These are phyloP conservation scores for Leucoagaricus sp. DNA, from an alignment of 1,284 basidiomycete genomes.

Conservation along the genomic window DNA sequence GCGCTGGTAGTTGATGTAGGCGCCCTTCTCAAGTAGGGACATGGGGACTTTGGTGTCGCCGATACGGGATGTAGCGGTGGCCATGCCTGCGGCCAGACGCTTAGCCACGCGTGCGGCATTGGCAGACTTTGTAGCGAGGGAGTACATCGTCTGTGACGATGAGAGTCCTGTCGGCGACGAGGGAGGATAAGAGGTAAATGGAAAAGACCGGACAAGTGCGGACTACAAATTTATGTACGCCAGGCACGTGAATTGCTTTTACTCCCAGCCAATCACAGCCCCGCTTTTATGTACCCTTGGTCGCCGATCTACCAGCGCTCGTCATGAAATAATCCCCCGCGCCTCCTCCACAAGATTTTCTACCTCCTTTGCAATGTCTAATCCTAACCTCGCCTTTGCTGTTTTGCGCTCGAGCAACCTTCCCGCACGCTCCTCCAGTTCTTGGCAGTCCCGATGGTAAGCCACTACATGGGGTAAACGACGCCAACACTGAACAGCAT, in stretches of 20 bases:
- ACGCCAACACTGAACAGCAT: not conserved
- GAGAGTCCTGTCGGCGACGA: constrained; percentile 21
- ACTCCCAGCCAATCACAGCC: constrained; percentile 34
- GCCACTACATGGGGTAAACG: too few relatives aligned
- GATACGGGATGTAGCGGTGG: constrained; percentile 78
- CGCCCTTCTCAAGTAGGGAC: constrained; percentile 85
- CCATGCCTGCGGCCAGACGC: constrained; percentile 72
- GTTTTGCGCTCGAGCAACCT: constrained; percentile 29
- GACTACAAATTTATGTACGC: constrained; percentile 39
- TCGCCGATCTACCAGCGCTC: constrained; percentile 24
- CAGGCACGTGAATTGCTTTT: constrained; percentile 38
- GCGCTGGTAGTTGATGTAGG: constrained; percentile 96
- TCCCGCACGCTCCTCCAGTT: constrained; percentile 15
- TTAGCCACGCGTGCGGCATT: constrained; percentile 58
- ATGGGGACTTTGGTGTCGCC: constrained; percentile 93
- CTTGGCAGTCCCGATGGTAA: not conserved
- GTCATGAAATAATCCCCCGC: constrained; percentile 3
- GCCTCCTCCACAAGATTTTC: constrained; percentile 24
- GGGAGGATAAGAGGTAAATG: constrained; percentile 25
- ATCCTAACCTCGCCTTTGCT: constrained; percentile 29
- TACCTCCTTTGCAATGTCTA: constrained; percentile 27
- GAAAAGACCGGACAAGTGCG: constrained; percentile 26
- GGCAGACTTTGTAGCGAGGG: constrained; percentile 61
- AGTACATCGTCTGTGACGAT: constrained; percentile 59
- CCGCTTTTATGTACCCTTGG: constrained; percentile 30